Evolutionary conservation across 371 early-diverging fungal species (phyloP).

Genomic region (Rhizomucor miehei): DNA sequence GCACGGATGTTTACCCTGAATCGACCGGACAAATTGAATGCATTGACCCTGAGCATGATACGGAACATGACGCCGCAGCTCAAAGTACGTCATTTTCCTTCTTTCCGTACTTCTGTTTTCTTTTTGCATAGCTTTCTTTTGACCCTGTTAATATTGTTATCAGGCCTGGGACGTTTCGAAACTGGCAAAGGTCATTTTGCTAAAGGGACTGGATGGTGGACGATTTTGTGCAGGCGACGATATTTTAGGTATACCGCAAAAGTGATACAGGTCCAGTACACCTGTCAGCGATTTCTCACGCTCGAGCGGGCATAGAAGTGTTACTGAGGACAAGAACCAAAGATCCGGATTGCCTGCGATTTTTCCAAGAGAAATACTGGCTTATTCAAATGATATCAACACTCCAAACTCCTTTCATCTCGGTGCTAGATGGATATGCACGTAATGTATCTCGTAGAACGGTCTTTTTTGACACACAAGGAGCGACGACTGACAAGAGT

Average conservation of each 20-base stretch:
- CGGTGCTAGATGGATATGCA: slow-evolving; percentile 90
- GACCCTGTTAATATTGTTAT: not conserved
- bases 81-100: slow-evolving; percentile 40
- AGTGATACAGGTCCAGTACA: not conserved
- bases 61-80: slow-evolving; percentile 79
- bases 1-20: slow-evolving; percentile 71
- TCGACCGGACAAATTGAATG: slow-evolving; percentile 87
- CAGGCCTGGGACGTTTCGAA: slow-evolving; percentile 91
- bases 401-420: slow-evolving; percentile 80
- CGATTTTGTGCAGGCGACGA: slow-evolving; percentile 98
- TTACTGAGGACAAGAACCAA: not conserved
- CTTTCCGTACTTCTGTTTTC: no score
- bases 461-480: not conserved
- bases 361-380: slow-evolving; percentile 91
- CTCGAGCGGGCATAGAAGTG: slow-evolving; percentile 13
- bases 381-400: slow-evolving; percentile 92
- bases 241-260: slow-evolving; percentile 62
- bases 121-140: no score
- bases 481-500: not conserved
- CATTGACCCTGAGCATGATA: slow-evolving; percentile 88
- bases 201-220: slow-evolving; percentile 72
- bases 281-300: slow-evolving; percentile 41
- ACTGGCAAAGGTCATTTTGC: slow-evolving; percentile 81
- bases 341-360: slow-evolving; percentile 61
- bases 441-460: slow-evolving; percentile 48